Evolutionary conservation across 2,329 filamentous ascomycete genomes (phyloP).

Genomic region (Exophiala bonariae): DNA sequence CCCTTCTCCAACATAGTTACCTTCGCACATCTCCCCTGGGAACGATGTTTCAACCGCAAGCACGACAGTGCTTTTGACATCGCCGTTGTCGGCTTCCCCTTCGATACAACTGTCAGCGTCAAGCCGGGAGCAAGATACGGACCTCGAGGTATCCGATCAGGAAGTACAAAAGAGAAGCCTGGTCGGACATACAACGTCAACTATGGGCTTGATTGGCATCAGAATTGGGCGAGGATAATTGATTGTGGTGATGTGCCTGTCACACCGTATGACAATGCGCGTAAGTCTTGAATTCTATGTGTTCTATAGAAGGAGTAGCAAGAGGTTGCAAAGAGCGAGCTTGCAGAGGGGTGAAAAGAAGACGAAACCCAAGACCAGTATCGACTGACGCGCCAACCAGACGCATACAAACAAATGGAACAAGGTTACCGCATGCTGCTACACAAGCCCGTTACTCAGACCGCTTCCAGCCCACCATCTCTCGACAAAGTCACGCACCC

Average conservation of each 20-base stretch:
- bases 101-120: constrained; percentile 32
- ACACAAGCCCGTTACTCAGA: constrained; percentile 1
- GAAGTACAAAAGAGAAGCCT: neutral
- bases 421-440: constrained; percentile 7
- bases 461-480: constrained; percentile 26
- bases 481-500: constrained; percentile 60
- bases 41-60: constrained; percentile 67
- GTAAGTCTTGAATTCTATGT: constrained; percentile 61
- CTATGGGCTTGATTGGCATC: constrained; percentile 79
- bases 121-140: constrained; percentile 42
- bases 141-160: constrained; percentile 1
- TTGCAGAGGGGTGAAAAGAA: neutral
- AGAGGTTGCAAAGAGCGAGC: constrained; percentile 53
- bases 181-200: constrained; percentile 67
- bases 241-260: constrained; percentile 90
- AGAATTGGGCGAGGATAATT: constrained; percentile 72
- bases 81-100: constrained; percentile 33
- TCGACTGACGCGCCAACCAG: constrained; percentile 30
- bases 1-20: constrained; percentile 70
- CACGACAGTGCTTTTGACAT: constrained; percentile 58
- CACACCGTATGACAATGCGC: constrained; percentile 76
- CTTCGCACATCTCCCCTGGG: constrained; percentile 69
- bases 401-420: neutral
- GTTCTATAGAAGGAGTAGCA: constrained; percentile 82
- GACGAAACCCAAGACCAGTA: constrained; percentile 39